These are phyloP conservation scores for Sedum album DNA, from an alignment of 164 flowering plant genomes.

Conservation along the genomic window DNA sequence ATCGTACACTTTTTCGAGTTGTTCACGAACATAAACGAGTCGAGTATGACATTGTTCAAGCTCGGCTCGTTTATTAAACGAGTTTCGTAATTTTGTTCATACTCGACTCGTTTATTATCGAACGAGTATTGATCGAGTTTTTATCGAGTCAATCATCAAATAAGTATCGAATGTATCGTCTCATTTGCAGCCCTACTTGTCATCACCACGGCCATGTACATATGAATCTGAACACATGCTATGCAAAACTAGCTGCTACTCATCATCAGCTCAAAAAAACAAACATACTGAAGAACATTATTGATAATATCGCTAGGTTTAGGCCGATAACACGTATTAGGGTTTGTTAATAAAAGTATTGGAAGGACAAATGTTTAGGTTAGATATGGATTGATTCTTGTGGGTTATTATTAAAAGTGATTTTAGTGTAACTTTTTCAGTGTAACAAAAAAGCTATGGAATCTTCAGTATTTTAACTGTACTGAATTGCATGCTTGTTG, in stretches of 20 bases:
- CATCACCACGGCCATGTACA: slow-evolving; percentile 1
- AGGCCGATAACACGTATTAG: slow-evolving; percentile 4
- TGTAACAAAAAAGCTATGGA: neutral
- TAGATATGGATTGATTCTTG: neutral
- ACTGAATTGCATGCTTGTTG: neutral
- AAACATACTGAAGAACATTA: neutral
- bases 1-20: too few species aligned
- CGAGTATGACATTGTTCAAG: too few species aligned
- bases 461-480: neutral
- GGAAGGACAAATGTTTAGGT: neutral
- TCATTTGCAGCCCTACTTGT: too few species aligned
- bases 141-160: too few species aligned
- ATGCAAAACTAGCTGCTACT: neutral
- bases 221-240: neutral
- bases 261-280: neutral
- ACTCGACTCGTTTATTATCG: too few species aligned
- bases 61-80: too few species aligned
- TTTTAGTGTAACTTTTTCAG: neutral
- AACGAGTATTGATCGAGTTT: too few species aligned
- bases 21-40: too few species aligned
- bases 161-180: too few species aligned
- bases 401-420: neutral
- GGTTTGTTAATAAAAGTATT: neutral
- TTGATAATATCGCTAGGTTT: neutral
- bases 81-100: too few species aligned